Evolutionary conservation across 768 basidiomycete species (phyloP).

Genomic region (Lactarius tabidus): DNA sequence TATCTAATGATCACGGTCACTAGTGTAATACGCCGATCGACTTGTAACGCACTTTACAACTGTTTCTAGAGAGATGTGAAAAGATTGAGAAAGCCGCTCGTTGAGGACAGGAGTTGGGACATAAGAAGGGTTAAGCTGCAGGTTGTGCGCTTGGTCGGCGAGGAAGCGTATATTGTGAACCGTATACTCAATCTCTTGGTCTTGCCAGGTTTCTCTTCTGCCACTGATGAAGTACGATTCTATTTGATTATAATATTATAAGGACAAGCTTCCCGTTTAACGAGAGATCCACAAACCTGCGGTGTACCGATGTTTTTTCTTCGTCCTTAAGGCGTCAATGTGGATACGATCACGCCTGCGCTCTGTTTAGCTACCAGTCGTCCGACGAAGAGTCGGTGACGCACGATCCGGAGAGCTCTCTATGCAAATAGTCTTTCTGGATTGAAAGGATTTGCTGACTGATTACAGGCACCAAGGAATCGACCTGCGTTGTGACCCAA

Average conservation of each 20-base stretch:
- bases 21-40: background rate
- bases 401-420: background rate
- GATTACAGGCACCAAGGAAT: background rate
- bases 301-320: background rate
- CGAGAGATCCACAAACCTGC: background rate
- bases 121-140: conserved; percentile 7
- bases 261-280: background rate
- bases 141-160: background rate
- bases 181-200: background rate
- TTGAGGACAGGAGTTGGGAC: background rate
- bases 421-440: background rate
- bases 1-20: background rate
- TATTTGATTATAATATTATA: too few relatives aligned
- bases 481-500: background rate
- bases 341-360: background rate
- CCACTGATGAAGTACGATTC: conserved; percentile 6
- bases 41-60: background rate
- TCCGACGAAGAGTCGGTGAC: too few relatives aligned
- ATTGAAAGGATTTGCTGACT: background rate
- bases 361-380: too few relatives aligned
- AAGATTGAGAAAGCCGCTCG: background rate
- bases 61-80: background rate
- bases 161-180: background rate
- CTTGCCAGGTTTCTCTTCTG: background rate
- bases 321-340: background rate